Conservation (phyloP, 345 rosid genomes). For the Raphanus sativus region DNA sequence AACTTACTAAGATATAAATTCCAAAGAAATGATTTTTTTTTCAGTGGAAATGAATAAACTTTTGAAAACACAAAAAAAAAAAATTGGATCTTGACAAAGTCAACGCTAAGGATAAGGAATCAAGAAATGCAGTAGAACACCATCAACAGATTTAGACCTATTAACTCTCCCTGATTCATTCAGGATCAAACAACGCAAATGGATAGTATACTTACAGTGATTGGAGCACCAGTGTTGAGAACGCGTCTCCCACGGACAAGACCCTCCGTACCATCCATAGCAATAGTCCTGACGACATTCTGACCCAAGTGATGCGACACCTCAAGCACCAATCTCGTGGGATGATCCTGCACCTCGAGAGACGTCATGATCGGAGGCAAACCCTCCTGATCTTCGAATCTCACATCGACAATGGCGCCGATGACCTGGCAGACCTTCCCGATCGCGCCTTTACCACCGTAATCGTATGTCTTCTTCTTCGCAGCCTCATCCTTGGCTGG, state of each 20-base stretch:
- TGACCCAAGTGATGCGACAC: conserved; percentile 97
- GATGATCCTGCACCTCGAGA: conserved; percentile 72
- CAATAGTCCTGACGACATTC: conserved; percentile 81
- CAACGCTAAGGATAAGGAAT: conserved; percentile 8
- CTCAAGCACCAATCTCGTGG: conserved; percentile 80
- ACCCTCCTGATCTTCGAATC: conserved; percentile 73
- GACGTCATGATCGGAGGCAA: conserved; percentile 97
- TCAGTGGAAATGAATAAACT: background rate
- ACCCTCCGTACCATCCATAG: conserved; percentile 95
- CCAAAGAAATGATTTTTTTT: background rate
- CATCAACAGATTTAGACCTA: conserved; percentile 14
- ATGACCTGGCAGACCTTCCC: conserved; percentile 93
- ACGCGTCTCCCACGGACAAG: conserved; percentile 79
- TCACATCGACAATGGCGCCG: conserved; percentile 95
- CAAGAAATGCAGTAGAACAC: background rate
- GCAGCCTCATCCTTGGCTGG: conserved; percentile 41
- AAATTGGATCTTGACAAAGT: background rate
- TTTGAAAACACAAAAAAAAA: background rate
- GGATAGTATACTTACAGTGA: conserved; percentile 54
- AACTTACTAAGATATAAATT: background rate
- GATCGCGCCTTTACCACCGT: conserved; percentile 83
- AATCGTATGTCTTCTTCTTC: conserved; percentile 67
- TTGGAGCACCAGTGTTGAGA: conserved; percentile 91
- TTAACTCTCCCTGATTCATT: background rate
- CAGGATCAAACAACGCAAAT: background rate